Conservation (phyloP, 1,139 yeast genomes). For the Lodderomyces oxycetoniae region DNA sequence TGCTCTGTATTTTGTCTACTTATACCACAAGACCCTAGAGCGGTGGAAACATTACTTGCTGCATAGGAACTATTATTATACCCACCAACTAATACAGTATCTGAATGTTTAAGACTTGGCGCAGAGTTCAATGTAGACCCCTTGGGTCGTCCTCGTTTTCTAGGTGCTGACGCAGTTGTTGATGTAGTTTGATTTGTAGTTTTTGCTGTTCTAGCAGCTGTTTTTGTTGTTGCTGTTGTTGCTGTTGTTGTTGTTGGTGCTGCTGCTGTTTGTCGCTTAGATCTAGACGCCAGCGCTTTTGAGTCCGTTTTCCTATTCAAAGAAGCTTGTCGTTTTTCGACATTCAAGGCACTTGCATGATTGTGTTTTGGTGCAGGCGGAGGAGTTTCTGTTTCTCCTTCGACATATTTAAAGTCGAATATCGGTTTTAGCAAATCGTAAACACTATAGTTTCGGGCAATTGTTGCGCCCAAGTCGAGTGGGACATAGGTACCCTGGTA, state of each 20-base stretch:
- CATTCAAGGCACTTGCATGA: constrained; percentile 56
- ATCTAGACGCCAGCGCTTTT: constrained; percentile 2
- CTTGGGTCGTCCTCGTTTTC: constrained; percentile 47
- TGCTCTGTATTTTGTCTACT: constrained; percentile 42
- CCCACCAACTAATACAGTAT: constrained; percentile 32
- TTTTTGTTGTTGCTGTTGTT: constrained; percentile 1
- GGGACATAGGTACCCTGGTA: constrained; percentile 97
- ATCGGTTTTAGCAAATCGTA: constrained; percentile 61
- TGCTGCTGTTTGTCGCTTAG: constrained; percentile 7
- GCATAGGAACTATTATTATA: constrained; percentile 16
- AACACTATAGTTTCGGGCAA: constrained; percentile 74
- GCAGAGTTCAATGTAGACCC: constrained; percentile 25
- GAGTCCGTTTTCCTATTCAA: constrained; percentile 9
- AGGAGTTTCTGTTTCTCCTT: constrained; percentile 58
- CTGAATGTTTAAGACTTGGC: constrained; percentile 28
- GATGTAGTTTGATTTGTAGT: constrained; percentile 2
- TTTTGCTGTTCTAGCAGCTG: constrained; percentile 1
- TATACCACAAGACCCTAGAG: no score
- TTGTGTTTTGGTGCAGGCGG: constrained; percentile 85
- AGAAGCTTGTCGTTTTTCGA: constrained; percentile 40
- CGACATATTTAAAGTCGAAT: constrained; percentile 56
- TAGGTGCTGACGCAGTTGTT: constrained; percentile 22
- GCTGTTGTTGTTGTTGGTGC: constrained; percentile 9
- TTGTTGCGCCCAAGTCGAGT: constrained; percentile 52
- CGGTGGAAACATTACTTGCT: no score